These are phyloP conservation scores for Phaseolus lunatus DNA, from an alignment of 306 rosid species.

Conservation along the genomic window DNA sequence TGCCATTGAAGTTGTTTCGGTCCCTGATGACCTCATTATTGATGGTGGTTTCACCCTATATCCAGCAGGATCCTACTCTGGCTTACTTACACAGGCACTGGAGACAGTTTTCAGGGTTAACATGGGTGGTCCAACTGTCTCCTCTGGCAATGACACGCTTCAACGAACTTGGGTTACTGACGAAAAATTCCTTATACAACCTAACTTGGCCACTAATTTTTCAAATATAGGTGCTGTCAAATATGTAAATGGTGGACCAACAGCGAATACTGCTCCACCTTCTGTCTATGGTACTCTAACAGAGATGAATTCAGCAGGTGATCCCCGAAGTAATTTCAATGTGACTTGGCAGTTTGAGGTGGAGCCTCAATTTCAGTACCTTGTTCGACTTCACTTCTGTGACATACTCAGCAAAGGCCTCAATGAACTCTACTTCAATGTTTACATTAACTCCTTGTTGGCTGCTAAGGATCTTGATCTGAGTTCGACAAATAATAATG, in stretches of 20 bases:
- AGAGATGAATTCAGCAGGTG: slow-evolving; percentile 53
- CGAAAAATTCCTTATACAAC: slow-evolving; percentile 49
- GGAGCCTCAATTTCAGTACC: slow-evolving; percentile 78
- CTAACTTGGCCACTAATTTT: slow-evolving; percentile 48
- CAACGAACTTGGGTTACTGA: slow-evolving; percentile 83
- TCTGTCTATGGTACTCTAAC: slow-evolving; percentile 81
- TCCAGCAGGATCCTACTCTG: slow-evolving; percentile 47
- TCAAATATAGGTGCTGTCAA: slow-evolving; percentile 66
- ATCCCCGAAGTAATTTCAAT: slow-evolving; percentile 72
- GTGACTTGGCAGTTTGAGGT: slow-evolving; percentile 82
- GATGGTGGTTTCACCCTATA: slow-evolving; percentile 54
- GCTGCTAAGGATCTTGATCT: slow-evolving; percentile 67
- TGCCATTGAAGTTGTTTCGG: slow-evolving; percentile 90
- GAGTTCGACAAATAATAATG: slow-evolving; percentile 14
- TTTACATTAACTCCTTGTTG: slow-evolving; percentile 61
- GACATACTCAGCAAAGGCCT: slow-evolving; percentile 68
- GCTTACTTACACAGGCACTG: slow-evolving; percentile 59
- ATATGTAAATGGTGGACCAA: slow-evolving; percentile 56
- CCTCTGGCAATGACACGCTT: slow-evolving; percentile 66
- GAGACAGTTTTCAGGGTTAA: slow-evolving; percentile 89
- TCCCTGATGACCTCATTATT: slow-evolving; percentile 71
- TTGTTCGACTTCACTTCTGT: slow-evolving; percentile 87
- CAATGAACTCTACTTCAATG: slow-evolving; percentile 75
- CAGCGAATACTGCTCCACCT: slow-evolving; percentile 68
- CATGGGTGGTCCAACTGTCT: slow-evolving; percentile 88